A percentile compares a stretch with the other conserved stretches of the same genome.
Evolutionary conservation across 495 filamentous ascomycete species (phyloP).

Genomic region (Hapsidospora chrysogenum): DNA sequence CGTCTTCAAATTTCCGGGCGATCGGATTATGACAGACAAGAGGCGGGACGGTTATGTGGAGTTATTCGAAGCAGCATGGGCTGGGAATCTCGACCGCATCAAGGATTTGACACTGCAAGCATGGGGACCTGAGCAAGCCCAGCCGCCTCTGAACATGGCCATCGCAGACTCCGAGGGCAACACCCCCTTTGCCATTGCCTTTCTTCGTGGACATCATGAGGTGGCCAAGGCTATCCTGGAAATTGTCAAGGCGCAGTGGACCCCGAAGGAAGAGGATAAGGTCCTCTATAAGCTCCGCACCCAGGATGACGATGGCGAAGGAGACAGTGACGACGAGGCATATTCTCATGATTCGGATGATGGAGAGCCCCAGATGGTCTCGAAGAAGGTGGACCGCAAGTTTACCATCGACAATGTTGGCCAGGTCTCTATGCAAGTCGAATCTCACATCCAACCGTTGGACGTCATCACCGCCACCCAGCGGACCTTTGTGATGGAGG

Average conservation of each 20-base stretch:
- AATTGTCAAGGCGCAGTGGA: slow-evolving; percentile 50
- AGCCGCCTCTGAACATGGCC: slow-evolving; percentile 43
- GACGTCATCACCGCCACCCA: slow-evolving; percentile 15
- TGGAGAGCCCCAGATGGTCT: slow-evolving; percentile 28
- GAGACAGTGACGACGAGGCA: slow-evolving; percentile 11
- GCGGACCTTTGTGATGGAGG: slow-evolving; percentile 7
- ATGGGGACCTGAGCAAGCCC: slow-evolving; percentile 27
- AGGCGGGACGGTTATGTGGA: slow-evolving; percentile 38
- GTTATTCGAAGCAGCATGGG: slow-evolving; percentile 52
- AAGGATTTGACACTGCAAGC: slow-evolving; percentile 27
- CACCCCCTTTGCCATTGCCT: slow-evolving; percentile 45
- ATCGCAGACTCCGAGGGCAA: slow-evolving; percentile 24
- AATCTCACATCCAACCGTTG: slow-evolving; percentile 36
- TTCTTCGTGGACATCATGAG: slow-evolving; percentile 41
- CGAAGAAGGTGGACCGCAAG: slow-evolving; percentile 34
- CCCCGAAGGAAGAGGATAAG: slow-evolving; percentile 23
- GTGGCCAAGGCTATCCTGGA: slow-evolving; percentile 46
- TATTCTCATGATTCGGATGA: slow-evolving; percentile 13
- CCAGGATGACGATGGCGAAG: slow-evolving; percentile 11
- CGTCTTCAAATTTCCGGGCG: slow-evolving; percentile 25
- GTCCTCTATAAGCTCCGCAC: slow-evolving; percentile 30
- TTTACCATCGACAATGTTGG: slow-evolving; percentile 61
- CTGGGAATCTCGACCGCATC: slow-evolving; percentile 42
- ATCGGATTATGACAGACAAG: slow-evolving; percentile 32
- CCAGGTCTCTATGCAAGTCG: slow-evolving; percentile 41